Conservation (phyloP, 192 early-diverging fungal species). For the Umbelopsis ramanniana region DNA sequence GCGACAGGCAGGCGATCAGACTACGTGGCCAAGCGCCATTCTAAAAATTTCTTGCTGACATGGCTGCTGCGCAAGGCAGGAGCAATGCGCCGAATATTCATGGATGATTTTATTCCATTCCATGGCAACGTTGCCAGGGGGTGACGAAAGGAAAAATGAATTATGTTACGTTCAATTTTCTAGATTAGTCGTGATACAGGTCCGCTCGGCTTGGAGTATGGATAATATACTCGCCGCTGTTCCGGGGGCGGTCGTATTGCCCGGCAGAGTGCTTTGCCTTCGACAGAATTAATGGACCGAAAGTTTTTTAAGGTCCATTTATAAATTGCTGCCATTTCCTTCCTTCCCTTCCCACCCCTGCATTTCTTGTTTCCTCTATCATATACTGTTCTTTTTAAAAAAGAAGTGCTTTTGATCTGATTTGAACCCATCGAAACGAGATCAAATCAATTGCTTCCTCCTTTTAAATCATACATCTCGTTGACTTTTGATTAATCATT, state of each 20-base stretch:
- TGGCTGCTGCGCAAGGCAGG: background rate
- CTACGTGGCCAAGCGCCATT: background rate
- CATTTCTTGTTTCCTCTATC: background rate
- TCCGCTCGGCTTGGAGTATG: background rate
- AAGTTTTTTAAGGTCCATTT: background rate
- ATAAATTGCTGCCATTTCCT: background rate
- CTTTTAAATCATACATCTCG: background rate
- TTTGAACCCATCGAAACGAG: too few relatives aligned
- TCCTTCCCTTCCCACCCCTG: background rate
- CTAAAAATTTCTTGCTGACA: background rate
- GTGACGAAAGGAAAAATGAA: too few relatives aligned
- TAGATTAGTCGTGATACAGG: too few relatives aligned
- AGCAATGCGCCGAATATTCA: background rate
- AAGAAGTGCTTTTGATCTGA: background rate
- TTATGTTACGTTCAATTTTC: too few relatives aligned
- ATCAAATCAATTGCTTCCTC: background rate
- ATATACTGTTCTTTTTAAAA: background rate
- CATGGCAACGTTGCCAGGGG: too few relatives aligned
- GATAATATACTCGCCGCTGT: slow-evolving; percentile 14
- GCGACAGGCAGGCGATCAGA: background rate
- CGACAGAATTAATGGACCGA: slow-evolving; percentile 17
- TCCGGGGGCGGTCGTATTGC: background rate
- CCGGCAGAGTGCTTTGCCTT: slow-evolving; percentile 18
- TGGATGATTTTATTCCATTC: background rate
- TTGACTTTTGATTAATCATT: too few relatives aligned